phyloP scores from a whole-genome alignment of 1,284 basidiomycete species.

The Anthracocystis walkeri region DNA sequence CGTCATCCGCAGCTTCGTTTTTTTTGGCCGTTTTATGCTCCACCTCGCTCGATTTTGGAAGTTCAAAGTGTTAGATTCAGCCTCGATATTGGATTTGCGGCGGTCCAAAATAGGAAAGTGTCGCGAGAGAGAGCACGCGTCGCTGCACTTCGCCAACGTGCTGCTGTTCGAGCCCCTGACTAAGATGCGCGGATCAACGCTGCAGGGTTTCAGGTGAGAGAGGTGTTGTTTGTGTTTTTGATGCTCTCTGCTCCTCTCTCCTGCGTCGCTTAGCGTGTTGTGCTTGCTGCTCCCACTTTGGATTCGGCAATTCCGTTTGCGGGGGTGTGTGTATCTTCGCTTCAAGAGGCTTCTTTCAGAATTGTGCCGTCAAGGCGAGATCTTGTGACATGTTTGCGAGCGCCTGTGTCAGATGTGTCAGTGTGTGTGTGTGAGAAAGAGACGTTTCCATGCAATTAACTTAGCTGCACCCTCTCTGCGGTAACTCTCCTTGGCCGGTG shows the following conservation, averaged over 20 bases:
- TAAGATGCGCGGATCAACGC: no score
- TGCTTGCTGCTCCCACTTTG: not conserved
- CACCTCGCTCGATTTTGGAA: not conserved
- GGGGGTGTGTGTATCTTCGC: not conserved
- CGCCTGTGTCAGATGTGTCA: not conserved
- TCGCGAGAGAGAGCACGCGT: no score
- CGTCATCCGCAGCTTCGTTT: conserved; percentile 4
- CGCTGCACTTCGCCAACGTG: no score
- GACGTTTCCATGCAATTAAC: not conserved
- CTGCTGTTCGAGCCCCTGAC: no score
- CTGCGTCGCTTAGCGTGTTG: not conserved
- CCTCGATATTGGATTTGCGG: not conserved
- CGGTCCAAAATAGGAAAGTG: conserved; percentile 5
- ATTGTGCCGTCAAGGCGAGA: no score
- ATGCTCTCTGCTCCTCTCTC: not conserved
- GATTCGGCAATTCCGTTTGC: not conserved
- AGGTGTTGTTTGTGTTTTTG: no score
- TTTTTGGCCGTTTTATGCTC: no score
- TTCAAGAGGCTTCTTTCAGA: not conserved
- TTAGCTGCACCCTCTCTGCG: not conserved
- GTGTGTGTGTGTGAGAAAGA: no score
- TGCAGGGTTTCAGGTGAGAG: no score
- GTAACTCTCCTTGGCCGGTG: not conserved
- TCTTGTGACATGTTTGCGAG: not conserved
- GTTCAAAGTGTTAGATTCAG: not conserved